phyloP scores from a whole-genome alignment of 768 basidiomycete species.

The Clathrus columnatus region DNA sequence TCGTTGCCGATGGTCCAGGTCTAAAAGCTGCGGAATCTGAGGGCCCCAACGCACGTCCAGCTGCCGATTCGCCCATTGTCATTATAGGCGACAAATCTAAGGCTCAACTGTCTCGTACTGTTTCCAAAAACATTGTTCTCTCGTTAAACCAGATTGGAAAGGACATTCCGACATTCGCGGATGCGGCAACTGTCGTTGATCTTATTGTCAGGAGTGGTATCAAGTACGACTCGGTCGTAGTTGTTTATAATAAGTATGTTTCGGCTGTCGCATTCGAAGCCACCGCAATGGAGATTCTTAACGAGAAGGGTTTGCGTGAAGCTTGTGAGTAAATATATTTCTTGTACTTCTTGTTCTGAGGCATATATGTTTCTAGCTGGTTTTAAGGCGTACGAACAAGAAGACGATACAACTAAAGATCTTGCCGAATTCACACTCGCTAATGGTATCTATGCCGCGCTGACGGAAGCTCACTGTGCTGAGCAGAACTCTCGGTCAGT shows the following conservation, averaged over 20 bases:
- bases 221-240: constrained; percentile 75
- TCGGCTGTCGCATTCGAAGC: constrained; percentile 90
- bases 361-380: constrained; percentile 43
- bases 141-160: constrained; percentile 98
- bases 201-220: constrained; percentile 78
- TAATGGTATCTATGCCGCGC: constrained; percentile 90
- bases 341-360: not conserved
- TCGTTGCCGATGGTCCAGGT: constrained; percentile 45
- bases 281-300: constrained; percentile 64
- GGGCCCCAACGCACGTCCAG: constrained; percentile 34
- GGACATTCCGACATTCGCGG: constrained; percentile 94
- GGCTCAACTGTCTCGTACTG: constrained; percentile 68
- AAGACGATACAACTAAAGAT: constrained; percentile 91
- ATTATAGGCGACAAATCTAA: constrained; percentile 98
- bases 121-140: constrained; percentile 59
- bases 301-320: constrained; percentile 71
- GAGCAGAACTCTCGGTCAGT: constrained; percentile 83
- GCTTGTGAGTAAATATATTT: constrained; percentile 46
- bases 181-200: constrained; percentile 91
- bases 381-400: constrained; percentile 95
- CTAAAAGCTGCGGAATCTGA: constrained; percentile 21
- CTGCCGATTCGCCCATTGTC: constrained; percentile 61
- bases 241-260: constrained; percentile 80
- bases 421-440: constrained; percentile 92
- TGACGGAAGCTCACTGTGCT: constrained; percentile 66